phyloP scores from a whole-genome alignment of 2,329 filamentous ascomycete genomes.

The Fusarium xyrophilum region DNA sequence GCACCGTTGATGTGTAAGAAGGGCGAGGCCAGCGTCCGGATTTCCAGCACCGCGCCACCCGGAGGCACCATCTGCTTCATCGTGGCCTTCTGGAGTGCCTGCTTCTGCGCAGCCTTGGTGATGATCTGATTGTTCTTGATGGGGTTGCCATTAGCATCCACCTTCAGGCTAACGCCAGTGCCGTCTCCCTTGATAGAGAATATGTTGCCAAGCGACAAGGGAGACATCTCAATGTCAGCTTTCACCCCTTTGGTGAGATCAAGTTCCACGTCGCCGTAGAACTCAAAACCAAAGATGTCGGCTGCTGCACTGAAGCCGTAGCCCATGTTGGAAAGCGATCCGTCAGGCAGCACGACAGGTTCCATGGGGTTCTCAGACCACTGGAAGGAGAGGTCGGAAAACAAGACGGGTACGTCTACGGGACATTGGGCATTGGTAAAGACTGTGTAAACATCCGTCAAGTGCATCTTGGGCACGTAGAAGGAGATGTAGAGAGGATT shows the following conservation, averaged over 20 bases:
- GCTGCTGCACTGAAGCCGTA: not conserved
- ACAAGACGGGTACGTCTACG: not conserved
- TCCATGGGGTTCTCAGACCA: not conserved
- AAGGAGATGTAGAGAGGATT: not conserved
- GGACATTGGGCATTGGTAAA: not conserved
- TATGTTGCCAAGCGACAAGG: not conserved
- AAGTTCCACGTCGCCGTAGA: not conserved
- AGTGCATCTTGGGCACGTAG: constrained; percentile 1
- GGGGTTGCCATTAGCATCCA: not conserved
- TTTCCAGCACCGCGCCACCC: not conserved
- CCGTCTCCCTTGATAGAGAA: not conserved
- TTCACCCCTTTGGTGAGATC: not conserved
- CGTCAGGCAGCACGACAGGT: not conserved
- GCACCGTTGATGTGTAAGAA: not conserved
- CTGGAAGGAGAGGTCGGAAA: not conserved
- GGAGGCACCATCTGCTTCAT: not conserved
- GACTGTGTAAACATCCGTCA: not conserved
- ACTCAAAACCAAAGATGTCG: not conserved
- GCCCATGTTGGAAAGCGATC: not conserved
- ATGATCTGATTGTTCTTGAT: constrained; percentile 2
- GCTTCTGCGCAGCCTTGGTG: not conserved
- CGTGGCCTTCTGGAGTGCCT: not conserved
- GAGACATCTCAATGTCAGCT: not conserved
- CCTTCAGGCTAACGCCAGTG: not conserved
- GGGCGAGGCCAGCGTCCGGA: not conserved